Base-by-base conservation (phyloP, 441 rosid species). In the Iberis amara region DNA sequence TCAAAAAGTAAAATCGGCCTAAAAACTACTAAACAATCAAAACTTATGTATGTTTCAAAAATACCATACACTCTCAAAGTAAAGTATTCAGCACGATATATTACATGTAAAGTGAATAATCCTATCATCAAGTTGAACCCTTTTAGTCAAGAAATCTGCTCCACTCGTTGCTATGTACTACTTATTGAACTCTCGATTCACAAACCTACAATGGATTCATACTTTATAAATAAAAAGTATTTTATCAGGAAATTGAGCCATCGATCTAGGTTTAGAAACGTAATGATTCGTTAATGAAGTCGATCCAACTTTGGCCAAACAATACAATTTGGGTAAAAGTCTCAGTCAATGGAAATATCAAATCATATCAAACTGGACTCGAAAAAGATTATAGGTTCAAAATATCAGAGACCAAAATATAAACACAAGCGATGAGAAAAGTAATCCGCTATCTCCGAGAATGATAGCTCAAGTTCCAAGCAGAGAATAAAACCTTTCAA, bases 211-310 rank as follows among this genome's bases (percentile, higher is more conserved):
- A 55, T 9, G 11, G 39, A 48, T 61, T 23, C 18, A 47, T 45
- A 11, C 24, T 41, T n/a, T 24, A 23, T 50, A 10, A 4, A 35
- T 11, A 61, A 24, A 40, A 38, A 49, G 48, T 51, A 31, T 44
- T 12, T 8, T 18, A 27, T 27, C 30, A 6, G 13, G 2, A 28
- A 3, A 13, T 38, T 38, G 1, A 33, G 2, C 4, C 21, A 59
- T 7, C 47, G 52, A 38, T 36, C 18, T 64, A 27, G 47, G 49
- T 65, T 68, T 72, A 65, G 35, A 66, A 68, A 27, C 75, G 39
- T 83, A 85, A 92, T 85, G 90, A 64, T 85, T 89, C 95, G 85
- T 89, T 64, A 83, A 71, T 33, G 95, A 89, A 15, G 95, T 89
- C 76, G 81, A 85, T 68, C 95, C 92, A 11, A 89, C 96, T 79